Conservation (phyloP, 148 eudicot genomes). For the Spergularia bocconei region DNA sequence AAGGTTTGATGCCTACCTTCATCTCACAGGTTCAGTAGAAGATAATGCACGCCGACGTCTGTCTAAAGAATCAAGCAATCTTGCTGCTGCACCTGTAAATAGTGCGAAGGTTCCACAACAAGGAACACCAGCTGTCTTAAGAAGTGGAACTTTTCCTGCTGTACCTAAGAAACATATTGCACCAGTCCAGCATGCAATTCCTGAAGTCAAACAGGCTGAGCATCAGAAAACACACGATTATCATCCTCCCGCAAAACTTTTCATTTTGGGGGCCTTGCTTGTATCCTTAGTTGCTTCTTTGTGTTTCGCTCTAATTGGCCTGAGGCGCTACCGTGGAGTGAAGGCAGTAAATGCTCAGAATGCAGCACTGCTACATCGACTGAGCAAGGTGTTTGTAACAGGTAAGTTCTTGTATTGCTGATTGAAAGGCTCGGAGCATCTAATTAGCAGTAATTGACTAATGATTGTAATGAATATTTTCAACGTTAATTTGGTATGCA, state of each 20-base stretch:
- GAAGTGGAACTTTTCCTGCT: slow-evolving; percentile 40
- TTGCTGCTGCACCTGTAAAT: slow-evolving; percentile 28
- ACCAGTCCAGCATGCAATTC: slow-evolving; percentile 14
- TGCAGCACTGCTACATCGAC: slow-evolving; percentile 38
- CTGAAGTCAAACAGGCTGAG: slow-evolving; percentile 7
- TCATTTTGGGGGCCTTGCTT: slow-evolving; percentile 3
- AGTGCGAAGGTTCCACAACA: neutral
- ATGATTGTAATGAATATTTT: neutral
- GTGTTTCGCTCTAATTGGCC: slow-evolving; percentile 13
- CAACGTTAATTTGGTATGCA: slow-evolving; percentile 18
- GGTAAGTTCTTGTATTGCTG: slow-evolving; percentile 22
- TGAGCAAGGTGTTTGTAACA: slow-evolving; percentile 51
- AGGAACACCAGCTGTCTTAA: slow-evolving; percentile 19
- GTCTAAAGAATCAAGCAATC: slow-evolving; percentile 31
- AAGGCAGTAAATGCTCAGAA: slow-evolving; percentile 28
- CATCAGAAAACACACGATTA: neutral
- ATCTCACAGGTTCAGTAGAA: slow-evolving; percentile 17
- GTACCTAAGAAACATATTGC: slow-evolving; percentile 4
- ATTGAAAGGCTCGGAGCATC: neutral
- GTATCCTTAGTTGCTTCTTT: slow-evolving; percentile 12
- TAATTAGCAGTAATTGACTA: neutral
- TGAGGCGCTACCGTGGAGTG: slow-evolving; percentile 19
- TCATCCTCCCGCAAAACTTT: neutral
- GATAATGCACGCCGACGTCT: slow-evolving; percentile 24
- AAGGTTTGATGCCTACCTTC: neutral